Conservation (phyloP, 352 stramenopile species). For the Globisporangium cystogenes region DNA sequence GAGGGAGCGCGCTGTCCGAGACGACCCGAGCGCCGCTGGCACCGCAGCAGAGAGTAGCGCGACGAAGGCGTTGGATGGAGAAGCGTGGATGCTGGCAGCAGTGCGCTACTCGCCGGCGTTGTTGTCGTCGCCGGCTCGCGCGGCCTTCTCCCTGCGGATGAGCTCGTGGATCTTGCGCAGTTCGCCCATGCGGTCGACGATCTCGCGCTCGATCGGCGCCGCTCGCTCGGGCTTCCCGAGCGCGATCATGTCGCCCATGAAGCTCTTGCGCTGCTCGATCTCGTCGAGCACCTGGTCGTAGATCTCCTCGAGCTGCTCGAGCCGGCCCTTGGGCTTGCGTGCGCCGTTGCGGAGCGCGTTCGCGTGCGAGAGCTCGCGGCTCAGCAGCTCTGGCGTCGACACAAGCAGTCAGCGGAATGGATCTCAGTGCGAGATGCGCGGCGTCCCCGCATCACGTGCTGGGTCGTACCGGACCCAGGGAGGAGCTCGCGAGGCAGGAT, state of each 20-base stretch:
- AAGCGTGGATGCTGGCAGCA: background rate
- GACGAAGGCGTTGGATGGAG: too few species aligned
- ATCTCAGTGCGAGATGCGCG: background rate
- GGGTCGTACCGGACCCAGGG: constrained; percentile 44
- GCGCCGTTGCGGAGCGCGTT: constrained; percentile 30
- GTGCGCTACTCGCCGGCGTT: background rate
- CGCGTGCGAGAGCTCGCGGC: constrained; percentile 50
- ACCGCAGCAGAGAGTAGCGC: background rate
- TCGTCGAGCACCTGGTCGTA: constrained; percentile 57
- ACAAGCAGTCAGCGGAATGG: too few species aligned
- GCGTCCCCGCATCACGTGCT: background rate
- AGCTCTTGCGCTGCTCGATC: constrained; percentile 57
- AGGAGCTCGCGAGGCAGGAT: constrained; percentile 72
- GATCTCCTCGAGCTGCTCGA: constrained; percentile 58
- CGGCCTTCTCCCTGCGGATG: constrained; percentile 37
- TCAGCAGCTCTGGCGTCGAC: constrained; percentile 39
- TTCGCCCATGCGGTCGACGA: constrained; percentile 57
- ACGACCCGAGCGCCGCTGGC: background rate
- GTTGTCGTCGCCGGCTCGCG: constrained; percentile 8
- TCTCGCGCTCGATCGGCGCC: constrained; percentile 47
- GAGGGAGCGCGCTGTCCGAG: background rate
- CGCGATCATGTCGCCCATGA: constrained; percentile 59
- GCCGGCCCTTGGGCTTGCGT: constrained; percentile 24
- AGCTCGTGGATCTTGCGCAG: constrained; percentile 57
- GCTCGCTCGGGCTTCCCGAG: constrained; percentile 37